Conservation (phyloP, 1,139 yeast genomes). For the Lodderomyces oxycetoniae region DNA sequence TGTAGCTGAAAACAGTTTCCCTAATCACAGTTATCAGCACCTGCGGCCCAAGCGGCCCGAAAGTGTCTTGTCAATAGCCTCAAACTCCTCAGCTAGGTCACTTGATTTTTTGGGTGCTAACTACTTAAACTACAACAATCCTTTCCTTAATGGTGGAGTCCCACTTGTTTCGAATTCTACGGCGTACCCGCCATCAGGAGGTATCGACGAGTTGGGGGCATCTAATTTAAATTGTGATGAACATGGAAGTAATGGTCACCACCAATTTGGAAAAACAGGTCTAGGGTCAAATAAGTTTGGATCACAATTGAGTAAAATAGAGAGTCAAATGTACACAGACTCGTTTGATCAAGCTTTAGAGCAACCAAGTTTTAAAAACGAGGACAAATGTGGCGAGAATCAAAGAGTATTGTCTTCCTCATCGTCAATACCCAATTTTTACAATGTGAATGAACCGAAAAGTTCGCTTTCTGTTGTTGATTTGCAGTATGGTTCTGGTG, state of each 20-base stretch:
- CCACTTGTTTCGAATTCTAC: constrained; percentile 26
- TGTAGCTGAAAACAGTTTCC: background rate
- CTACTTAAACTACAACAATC: constrained; percentile 7
- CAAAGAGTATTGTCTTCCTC: constrained; percentile 8
- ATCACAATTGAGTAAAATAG: constrained; percentile 15
- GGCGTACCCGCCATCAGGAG: constrained; percentile 29
- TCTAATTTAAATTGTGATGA: constrained; percentile 5
- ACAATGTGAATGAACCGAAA: background rate
- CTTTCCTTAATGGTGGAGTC: constrained; percentile 17
- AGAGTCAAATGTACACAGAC: constrained; percentile 15
- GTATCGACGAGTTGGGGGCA: background rate
- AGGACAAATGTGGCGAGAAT: background rate
- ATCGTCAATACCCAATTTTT: constrained; percentile 9
- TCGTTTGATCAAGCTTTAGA: constrained; percentile 5
- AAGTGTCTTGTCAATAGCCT: constrained; percentile 38
- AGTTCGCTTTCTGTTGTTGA: constrained; percentile 1
- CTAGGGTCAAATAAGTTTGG: constrained; percentile 14
- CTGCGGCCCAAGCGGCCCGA: constrained; percentile 39
- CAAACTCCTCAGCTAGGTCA: constrained; percentile 33
- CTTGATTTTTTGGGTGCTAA: constrained; percentile 13
- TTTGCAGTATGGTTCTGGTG: background rate
- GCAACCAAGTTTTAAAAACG: background rate
- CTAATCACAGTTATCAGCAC: constrained; percentile 16
- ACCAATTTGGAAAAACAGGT: constrained; percentile 15
- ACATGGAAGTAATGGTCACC: constrained; percentile 8